Evolutionary conservation across 345 rosid genomes (phyloP).

Genomic region (Psidium friedrichsthalianum): DNA sequence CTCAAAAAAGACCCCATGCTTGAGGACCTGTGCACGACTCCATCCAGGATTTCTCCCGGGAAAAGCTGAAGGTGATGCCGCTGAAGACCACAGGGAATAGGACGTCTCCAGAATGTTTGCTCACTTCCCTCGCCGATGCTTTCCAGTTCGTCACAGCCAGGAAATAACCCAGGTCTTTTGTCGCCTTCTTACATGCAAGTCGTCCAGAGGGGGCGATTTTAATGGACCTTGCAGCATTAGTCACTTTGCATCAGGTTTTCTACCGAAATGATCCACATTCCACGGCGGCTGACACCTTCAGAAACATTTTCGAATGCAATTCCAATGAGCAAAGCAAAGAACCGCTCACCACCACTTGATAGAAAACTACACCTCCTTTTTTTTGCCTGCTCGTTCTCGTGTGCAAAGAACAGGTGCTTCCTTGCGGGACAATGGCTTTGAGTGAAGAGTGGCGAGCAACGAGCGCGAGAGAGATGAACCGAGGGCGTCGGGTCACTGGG

Average conservation of each 20-base stretch:
- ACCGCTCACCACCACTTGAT: conserved; percentile 70
- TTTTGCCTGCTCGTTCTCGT: conserved; percentile 35
- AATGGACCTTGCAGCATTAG: conserved; percentile 57
- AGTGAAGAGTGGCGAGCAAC: no score
- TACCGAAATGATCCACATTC: conserved; percentile 64
- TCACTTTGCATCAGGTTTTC: conserved; percentile 51
- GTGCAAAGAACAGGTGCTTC: no score
- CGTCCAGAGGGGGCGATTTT: conserved; percentile 45
- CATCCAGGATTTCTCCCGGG: conserved; percentile 67
- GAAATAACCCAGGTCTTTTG: conserved; percentile 66
- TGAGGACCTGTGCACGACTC: conserved; percentile 59
- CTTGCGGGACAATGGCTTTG: no score
- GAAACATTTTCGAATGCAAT: conserved; percentile 41
- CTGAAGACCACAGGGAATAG: conserved; percentile 66
- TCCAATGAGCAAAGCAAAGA: conserved; percentile 81
- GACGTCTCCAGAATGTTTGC: conserved; percentile 61
- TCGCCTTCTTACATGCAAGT: conserved; percentile 53
- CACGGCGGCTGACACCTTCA: conserved; percentile 62
- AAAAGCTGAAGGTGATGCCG: conserved; percentile 67
- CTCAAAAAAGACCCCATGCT: conserved; percentile 78
- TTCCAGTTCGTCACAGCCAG: conserved; percentile 42
- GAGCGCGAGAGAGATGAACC: no score
- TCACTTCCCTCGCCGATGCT: conserved; percentile 67
- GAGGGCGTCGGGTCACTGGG: no score
- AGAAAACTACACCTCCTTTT: conserved; percentile 62